Base-by-base conservation (phyloP, 352 stramenopile species). In the Halophytophthora batemanensis region DNA sequence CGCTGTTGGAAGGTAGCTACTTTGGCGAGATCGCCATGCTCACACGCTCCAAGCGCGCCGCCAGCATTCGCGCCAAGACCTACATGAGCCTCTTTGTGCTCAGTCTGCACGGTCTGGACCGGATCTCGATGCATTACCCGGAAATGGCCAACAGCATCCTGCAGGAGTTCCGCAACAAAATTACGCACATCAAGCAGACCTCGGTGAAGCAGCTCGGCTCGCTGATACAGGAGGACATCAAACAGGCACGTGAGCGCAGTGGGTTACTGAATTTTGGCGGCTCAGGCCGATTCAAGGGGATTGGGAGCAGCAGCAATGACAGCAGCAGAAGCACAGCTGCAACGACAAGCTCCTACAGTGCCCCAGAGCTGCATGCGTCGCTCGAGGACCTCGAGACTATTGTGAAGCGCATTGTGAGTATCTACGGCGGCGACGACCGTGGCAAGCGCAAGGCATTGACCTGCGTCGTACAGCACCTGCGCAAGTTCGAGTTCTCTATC, bases 11-110 rank as follows among this genome's bases (percentile, higher is more conserved):
- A 56, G 79, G 82, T 13, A 79, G 69, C 39, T 92, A 89, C 66
- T 92, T 92, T 56, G 82, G 82, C 0, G 82, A 92, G 54, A 87
- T 90, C 22, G 82, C 82, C 0, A 92, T 92, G 82, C 68, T 92
- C 21, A 86, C 79, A 8, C 75, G 74, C 34, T 92, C 79, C 15
- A 92, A 90, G 51, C 65, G 82, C 43, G 81, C 79, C 3, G 82
- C 82, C 13, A 92, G 79, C 40, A 86, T 92, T 38, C 79, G 82
- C 10, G 82, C 82, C 15, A 92, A 90, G 61, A 85, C 75, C 33
- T 87, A 85, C 58, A 82, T 87, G 42, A 90, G 78, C 39, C 58
- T 89, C 12, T 85, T 88, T 22, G 77, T 90, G 21, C 74, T 92
- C 25, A 90, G 79, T 17, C 81, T 83, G 31, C 66, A 43, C n/a